Base-by-base conservation (phyloP, 441 rosid genomes). In the Jatropha podagrica region DNA sequence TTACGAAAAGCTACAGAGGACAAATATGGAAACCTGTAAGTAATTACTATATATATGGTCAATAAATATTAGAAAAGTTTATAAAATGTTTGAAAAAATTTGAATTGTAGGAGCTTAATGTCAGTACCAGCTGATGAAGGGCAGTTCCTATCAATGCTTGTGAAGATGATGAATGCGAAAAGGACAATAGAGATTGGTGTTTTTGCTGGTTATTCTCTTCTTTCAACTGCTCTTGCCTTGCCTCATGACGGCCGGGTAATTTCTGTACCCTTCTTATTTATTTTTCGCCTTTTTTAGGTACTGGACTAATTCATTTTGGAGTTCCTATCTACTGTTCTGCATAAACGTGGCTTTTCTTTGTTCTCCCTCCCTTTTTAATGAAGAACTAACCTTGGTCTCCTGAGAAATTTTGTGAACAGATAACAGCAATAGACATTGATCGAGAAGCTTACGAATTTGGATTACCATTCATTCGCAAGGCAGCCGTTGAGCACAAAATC, bases 201-300 rank as follows among this genome's bases (percentile, higher is more conserved):
- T 26, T 91, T 87, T 73, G 89, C 92, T 0, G 92, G 95, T 23
- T 89, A 91, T 70, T 91, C 93, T 17, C 89, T 91, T 10, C 82
- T 91, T 5, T 41, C 81, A 17, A 82, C 87, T 0, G 91, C 90
- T 4, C 88, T 91, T 14, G 82, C 89, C 0, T 59, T 91, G 42
- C 93, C 93, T 37, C 41, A 75, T 1, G 94, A 86, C 65, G 92
- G 83, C 17, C 55, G 73, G 78, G 96, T 91, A 3, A 48, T 48
- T 48, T 46, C 0, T 11, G 11, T 2, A 9, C 51, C 2, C 13
- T 9, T 48, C 10, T 42, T 8, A 42, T 3, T 42, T 8, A 3
- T 42, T 42, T 8, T 42, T 42, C 9, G 5, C 46, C 9, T 42
- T 42, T 42, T 42, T 42, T 42, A 3, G 5, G 5, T 32, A 32